A percentile compares a stretch with the other conserved stretches of the same genome.
These are phyloP conservation scores for Wallacemonas sp. DNA, from an alignment of 208 protist genomes.

Conservation along the genomic window DNA sequence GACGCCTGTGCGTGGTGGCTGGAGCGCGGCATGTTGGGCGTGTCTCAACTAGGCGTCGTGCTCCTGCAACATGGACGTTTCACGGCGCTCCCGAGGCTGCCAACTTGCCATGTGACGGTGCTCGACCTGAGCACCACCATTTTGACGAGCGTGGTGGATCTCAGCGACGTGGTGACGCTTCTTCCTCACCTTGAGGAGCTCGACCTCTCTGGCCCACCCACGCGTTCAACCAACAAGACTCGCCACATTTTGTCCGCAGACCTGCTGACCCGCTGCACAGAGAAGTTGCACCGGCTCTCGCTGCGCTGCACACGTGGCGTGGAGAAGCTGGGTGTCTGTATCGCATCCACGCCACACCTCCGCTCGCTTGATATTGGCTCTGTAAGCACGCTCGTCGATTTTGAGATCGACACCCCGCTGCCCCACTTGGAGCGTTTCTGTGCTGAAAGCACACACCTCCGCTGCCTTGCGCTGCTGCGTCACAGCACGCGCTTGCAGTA, in stretches of 20 bases:
- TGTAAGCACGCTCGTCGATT: neutral
- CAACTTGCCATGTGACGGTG: neutral
- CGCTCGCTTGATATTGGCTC: neutral
- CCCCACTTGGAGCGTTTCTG: neutral
- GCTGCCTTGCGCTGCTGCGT: neutral
- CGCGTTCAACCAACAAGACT: neutral
- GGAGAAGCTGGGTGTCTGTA: neutral
- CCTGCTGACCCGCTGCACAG: constrained; percentile 1
- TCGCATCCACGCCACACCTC: neutral
- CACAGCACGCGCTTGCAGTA: neutral
- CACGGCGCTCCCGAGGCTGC: neutral
- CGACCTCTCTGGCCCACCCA: neutral
- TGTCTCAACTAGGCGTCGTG: neutral
- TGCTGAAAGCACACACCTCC: neutral
- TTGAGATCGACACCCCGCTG: neutral
- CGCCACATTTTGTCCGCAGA: neutral
- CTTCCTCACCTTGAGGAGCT: constrained; percentile 1
- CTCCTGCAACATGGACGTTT: neutral
- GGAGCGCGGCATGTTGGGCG: neutral
- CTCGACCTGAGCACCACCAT: neutral
- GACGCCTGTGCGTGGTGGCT: constrained; percentile 5
- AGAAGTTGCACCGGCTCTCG: neutral
- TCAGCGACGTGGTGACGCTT: neutral
- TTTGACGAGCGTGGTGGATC: neutral
- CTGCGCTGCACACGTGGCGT: constrained; percentile 5